A percentile compares a stretch with the other conserved stretches of the same genome.
phyloP scores from a whole-genome alignment of 768 basidiomycete genomes.

The Macrolepiota fuliginosa region DNA sequence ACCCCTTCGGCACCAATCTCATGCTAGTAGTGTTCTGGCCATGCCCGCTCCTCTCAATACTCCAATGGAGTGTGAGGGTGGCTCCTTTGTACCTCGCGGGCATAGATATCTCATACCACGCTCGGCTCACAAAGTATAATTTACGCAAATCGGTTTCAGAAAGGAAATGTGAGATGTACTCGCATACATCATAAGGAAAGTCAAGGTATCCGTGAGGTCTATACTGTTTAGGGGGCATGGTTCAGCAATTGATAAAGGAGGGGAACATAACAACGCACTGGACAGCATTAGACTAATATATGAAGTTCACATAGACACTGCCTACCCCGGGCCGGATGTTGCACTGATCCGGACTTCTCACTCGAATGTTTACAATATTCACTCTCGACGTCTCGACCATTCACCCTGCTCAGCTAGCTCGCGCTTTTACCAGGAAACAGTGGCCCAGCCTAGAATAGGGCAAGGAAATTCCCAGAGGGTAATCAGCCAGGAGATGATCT shows the following conservation, averaged over 20 bases:
- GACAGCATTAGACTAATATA: too few relatives aligned
- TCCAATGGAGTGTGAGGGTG: background rate
- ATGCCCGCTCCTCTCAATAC: background rate
- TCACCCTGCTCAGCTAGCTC: too few relatives aligned
- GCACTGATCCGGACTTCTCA: too few relatives aligned
- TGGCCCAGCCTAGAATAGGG: too few relatives aligned
- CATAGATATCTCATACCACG: background rate
- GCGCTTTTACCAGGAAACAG: too few relatives aligned
- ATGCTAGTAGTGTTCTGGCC: background rate
- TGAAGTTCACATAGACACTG: too few relatives aligned
- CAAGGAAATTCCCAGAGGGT: too few relatives aligned
- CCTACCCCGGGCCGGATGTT: too few relatives aligned
- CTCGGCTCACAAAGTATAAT: background rate
- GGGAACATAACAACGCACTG: too few relatives aligned
- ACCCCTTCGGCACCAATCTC: background rate
- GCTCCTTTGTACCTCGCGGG: background rate
- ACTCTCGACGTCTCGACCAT: too few relatives aligned
- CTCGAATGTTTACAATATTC: too few relatives aligned
- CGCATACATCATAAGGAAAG: background rate
- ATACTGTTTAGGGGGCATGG: background rate
- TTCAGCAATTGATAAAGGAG: background rate
- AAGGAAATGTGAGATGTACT: background rate
- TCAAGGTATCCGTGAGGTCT: background rate
- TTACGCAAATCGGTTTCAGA: background rate
- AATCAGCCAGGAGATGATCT: too few relatives aligned